phyloP scores from a whole-genome alignment of 2,329 filamentous ascomycete genomes.

The Cyphellophora attinorum region DNA sequence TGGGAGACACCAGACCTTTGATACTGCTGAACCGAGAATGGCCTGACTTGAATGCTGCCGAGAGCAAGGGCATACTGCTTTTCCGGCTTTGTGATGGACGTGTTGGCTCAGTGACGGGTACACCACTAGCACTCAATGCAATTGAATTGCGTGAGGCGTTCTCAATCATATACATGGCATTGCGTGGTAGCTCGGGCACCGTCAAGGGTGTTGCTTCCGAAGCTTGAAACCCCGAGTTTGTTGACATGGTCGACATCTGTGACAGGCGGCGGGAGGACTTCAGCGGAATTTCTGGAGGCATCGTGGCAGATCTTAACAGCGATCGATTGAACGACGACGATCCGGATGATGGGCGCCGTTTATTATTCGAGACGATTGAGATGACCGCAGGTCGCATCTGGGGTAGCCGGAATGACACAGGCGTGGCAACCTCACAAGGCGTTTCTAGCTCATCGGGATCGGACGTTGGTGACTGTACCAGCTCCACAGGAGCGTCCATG shows the following conservation, averaged over 20 bases:
- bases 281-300: conserved; percentile 4
- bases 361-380: conserved; percentile 9
- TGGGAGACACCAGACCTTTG: conserved; percentile 11
- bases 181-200: conserved; percentile 13
- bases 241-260: conserved; percentile 6
- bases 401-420: conserved; percentile 14
- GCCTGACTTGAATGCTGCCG: conserved; percentile 7
- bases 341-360: neutral
- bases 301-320: neutral
- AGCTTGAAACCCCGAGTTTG: conserved; percentile 10
- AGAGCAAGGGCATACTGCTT: conserved; percentile 13
- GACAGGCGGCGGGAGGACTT: conserved; percentile 9
- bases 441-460: conserved; percentile 12
- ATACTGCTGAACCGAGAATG: conserved; percentile 17
- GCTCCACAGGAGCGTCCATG: conserved; percentile 9
- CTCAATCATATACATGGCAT: conserved; percentile 14
- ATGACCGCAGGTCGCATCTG: conserved; percentile 15
- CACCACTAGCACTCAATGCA: conserved; percentile 3
- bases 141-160: conserved; percentile 14
- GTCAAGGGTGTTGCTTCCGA: conserved; percentile 13
- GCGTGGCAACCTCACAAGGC: conserved; percentile 16
- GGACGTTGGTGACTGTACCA: conserved; percentile 7
- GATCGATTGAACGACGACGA: neutral
- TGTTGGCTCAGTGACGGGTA: conserved; percentile 1
- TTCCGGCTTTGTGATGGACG: conserved; percentile 5